phyloP scores from a whole-genome alignment of 495 filamentous ascomycete species.

The Podospora pseudopauciseta region DNA sequence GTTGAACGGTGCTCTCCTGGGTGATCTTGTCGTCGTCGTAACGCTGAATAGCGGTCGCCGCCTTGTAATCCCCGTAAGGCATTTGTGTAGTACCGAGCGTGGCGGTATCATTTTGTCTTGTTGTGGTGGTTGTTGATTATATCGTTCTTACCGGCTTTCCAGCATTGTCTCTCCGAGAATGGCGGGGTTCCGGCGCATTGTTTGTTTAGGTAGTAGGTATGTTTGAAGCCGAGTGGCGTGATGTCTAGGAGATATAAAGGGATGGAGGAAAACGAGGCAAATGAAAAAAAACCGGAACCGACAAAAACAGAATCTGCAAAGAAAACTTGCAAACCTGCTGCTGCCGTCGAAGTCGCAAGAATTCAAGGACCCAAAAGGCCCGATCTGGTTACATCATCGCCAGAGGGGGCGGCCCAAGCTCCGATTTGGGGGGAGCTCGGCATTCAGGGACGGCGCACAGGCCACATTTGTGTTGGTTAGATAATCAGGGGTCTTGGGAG shows the following conservation, averaged over 20 bases:
- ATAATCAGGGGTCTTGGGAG: not conserved
- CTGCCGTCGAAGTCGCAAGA: not conserved
- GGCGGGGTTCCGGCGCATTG: not conserved
- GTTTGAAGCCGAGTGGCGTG: not conserved
- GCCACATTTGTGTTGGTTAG: not conserved
- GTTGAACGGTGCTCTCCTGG: not conserved
- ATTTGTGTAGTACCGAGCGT: not conserved
- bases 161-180: not conserved
- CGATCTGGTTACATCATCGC: slow-evolving; percentile 2
- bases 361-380: not conserved
- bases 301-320: not conserved
- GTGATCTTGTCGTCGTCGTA: not conserved
- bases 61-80: not conserved
- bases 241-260: not conserved
- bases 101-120: not conserved
- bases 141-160: not conserved
- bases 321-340: not conserved
- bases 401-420: slow-evolving; percentile 1
- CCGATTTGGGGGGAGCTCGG: not conserved
- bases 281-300: not conserved
- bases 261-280: not conserved
- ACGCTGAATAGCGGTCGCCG: not conserved
- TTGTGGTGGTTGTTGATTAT: slow-evolving; percentile 15
- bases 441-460: not conserved
- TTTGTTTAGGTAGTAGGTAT: not conserved